Conservation (phyloP, 1,284 basidiomycete genomes). For the Leccinum insolens region DNA sequence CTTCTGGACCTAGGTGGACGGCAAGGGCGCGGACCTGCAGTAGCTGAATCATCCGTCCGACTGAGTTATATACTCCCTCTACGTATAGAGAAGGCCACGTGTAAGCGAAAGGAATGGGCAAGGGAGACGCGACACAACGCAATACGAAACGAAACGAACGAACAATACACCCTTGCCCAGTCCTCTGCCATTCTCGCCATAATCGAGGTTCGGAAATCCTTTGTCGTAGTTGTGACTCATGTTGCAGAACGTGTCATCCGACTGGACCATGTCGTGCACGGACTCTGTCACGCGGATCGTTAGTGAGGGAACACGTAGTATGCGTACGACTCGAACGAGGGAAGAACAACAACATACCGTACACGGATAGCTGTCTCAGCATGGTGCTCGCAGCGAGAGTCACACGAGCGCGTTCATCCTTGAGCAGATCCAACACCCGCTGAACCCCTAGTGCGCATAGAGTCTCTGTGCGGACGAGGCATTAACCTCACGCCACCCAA, state of each 20-base stretch:
- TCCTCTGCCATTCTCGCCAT: conserved; percentile 8
- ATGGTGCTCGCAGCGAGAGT: conserved; percentile 17
- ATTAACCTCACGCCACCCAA: background rate
- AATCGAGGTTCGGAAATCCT: conserved; percentile 18
- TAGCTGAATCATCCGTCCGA: conserved; percentile 25
- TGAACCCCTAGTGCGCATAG: conserved; percentile 15
- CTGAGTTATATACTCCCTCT: conserved; percentile 30
- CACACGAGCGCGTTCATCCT: conserved; percentile 20
- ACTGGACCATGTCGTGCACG: conserved; percentile 21
- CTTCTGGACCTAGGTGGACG: conserved; percentile 16
- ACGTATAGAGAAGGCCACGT: background rate
- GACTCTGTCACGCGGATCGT: conserved; percentile 9
- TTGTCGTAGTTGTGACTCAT: conserved; percentile 26
- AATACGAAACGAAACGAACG: background rate
- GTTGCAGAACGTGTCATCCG: conserved; percentile 15
- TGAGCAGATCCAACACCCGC: conserved; percentile 21
- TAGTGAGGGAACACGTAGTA: background rate
- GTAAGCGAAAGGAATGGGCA: background rate
- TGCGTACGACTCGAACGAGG: background rate
- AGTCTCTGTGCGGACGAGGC: conserved; percentile 7
- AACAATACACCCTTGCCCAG: background rate
- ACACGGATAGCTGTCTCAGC: conserved; percentile 12
- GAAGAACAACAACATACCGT: conserved; percentile 20
- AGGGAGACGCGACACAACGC: background rate
- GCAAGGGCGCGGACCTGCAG: conserved; percentile 17